Evolutionary conservation across 2,329 filamentous ascomycete genomes (phyloP), one percentile per base, ranked within the genome.

Genomic region (Rhynchosporium agropyri): DNA sequence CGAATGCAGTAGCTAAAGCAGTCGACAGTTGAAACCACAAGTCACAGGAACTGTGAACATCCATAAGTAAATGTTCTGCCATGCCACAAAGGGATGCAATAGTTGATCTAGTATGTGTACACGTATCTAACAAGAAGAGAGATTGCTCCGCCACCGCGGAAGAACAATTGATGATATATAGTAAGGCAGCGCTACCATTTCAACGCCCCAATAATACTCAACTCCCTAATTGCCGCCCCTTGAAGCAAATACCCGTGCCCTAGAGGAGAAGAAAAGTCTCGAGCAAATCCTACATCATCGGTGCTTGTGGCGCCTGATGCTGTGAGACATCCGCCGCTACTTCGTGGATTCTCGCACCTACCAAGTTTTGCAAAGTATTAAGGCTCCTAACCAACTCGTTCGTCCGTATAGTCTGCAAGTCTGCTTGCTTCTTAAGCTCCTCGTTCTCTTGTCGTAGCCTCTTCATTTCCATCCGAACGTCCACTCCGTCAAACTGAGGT

Each of bases 401-500:
- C 15, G 58, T 67, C 61, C 69, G 68, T n/a, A 50, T 26, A 33
- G 61, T 79, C 65, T 84, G 82, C 48, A 79, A 75, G 45, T 83
- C 77, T 64, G 84, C 76, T 62, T 84, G 79, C 15, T 75, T 72
- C 65, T 79, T 79, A 53, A 88, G 77, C 68, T 87, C 84, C 66
- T 85, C 79, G 63, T 89, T 87, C 73, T 91, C 88, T 51, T 79
- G 78, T n/a, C 83, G 81, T 42, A 91, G 77, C 40, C 87, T 81
- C 76, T 89, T 90, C 65, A 89, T 76, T 72, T 91, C 87, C 53
- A 85, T 82, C 26, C 84, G 84, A 38, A 90, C 69, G 55, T 71
- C 71, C 45, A 77, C 73, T 29, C 74, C 72, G 5, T 74, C 74
- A 45, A 84, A 83, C 20, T 76, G 46, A 31, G 73, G 76, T n/a